Base-by-base conservation (phyloP, 305 asterid genomes). In the Solanum hybrid region DNA sequence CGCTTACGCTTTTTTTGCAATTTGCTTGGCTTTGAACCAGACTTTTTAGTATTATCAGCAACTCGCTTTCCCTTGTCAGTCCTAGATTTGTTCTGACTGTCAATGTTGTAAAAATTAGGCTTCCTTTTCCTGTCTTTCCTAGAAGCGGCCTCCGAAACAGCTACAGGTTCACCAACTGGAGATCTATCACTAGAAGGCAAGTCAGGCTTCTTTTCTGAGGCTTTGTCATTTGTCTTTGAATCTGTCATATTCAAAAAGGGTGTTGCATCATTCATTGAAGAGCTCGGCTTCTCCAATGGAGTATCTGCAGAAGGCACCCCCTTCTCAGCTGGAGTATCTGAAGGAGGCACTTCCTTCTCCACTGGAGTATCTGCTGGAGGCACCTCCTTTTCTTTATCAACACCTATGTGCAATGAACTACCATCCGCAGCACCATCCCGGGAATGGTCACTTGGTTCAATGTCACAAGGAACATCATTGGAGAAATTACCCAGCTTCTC, bases 71-170 rank as follows among this genome's bases (percentile, higher is more conserved):
- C 93, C 92, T 93, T 93, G 80, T 90, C 93, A 69, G 92, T 90
- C 93, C 90, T 94, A 24, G 77, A 86, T 92, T 92, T 96, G 92
- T 93, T 96, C 89, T 89, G 92, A 90, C 86, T 90, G 84, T 92
- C 87, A 80, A 74, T 57, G 79, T 89, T 71, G 39, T 69, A 86
- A 83, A 87, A 87, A 89, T 92, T 94, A 18, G 36, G 92, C 92
- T 95, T 95, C 91, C 95, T 94, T 93, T 95, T 96, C 89, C 93
- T 92, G 91, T 94, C 86, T 91, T 89, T 93, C 75, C 86, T 91
- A 75, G 90, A 85, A 87, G 90, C 88, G 36, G 91, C 90, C 87
- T 91, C 92, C 69, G 40, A 74, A 39, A 94, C 91, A 86, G 92
- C 92, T 90, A 91, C 92, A 88, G 94, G 91, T 90, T 92, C 89